Evolutionary conservation across 768 basidiomycete genomes (phyloP).

Genomic region (Crucibulum laeve): DNA sequence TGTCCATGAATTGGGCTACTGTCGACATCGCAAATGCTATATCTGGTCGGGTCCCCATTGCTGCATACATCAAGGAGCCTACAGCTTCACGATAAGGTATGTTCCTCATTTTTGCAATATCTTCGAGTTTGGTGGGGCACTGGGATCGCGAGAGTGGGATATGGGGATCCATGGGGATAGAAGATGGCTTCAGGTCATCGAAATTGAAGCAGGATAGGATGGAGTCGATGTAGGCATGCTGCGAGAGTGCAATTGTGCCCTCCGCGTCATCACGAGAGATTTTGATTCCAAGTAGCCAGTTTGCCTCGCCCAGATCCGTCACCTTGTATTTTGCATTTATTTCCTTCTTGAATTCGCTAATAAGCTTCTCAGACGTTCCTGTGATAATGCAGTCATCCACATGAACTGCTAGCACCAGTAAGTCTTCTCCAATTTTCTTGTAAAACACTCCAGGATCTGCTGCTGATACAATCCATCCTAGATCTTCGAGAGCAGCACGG

Average conservation of each 20-base stretch:
- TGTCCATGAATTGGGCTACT: conserved; percentile 24
- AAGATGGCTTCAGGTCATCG: conserved; percentile 16
- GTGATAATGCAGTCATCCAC: conserved; percentile 2
- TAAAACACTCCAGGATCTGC: too few relatives aligned
- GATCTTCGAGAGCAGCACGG: background rate
- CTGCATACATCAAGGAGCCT: conserved; percentile 26
- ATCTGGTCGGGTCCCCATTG: conserved; percentile 27
- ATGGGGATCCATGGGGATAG: conserved; percentile 19
- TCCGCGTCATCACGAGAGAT: conserved; percentile 3
- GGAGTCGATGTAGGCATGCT: conserved; percentile 26
- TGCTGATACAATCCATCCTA: background rate
- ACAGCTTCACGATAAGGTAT: conserved; percentile 21
- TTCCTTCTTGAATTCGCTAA: too few relatives aligned
- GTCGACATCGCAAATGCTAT: conserved; percentile 24
- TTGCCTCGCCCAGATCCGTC: conserved; percentile 5
- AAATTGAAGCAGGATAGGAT: conserved; percentile 16
- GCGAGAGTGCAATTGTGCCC: too few relatives aligned
- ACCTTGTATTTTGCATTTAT: too few relatives aligned
- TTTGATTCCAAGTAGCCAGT: conserved; percentile 13
- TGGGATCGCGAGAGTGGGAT: conserved; percentile 10
- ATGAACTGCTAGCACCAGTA: too few relatives aligned
- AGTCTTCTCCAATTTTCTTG: too few relatives aligned
- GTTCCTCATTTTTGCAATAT: conserved; percentile 16
- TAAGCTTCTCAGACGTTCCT: too few relatives aligned
- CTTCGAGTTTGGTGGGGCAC: conserved; percentile 14